Evolutionary conservation across 2,329 filamentous ascomycete species (phyloP).

Genomic region (Mollisia scopiformis): DNA sequence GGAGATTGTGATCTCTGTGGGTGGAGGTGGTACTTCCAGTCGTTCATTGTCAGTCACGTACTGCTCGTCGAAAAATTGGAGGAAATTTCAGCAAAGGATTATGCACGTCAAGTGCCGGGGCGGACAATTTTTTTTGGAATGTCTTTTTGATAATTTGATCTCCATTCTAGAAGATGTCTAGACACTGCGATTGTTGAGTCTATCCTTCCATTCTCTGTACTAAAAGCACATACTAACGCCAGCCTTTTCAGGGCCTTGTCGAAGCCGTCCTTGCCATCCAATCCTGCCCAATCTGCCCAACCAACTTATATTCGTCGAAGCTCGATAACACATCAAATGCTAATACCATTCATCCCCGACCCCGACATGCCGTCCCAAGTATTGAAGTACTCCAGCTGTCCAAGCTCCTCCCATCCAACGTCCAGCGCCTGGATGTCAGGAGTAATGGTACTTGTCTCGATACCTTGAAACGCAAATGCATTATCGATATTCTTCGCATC

Average conservation of each 20-base stretch:
- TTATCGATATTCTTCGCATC: background rate
- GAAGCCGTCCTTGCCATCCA: background rate
- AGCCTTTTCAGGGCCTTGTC: background rate
- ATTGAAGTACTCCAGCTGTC: conserved; percentile 10
- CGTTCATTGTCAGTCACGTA: no score
- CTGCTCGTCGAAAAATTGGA: no score
- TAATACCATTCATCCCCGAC: conserved; percentile 3
- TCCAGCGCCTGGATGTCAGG: background rate
- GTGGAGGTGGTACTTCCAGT: no score
- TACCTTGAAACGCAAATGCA: background rate
- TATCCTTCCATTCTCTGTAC: background rate
- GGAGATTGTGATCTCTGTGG: no score
- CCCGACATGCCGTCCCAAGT: conserved; percentile 7
- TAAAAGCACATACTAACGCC: background rate
- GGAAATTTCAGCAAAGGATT: no score
- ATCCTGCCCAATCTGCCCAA: background rate
- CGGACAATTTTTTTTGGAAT: background rate
- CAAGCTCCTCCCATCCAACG: conserved; percentile 10
- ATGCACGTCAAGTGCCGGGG: background rate
- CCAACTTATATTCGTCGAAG: background rate
- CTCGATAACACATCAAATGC: background rate
- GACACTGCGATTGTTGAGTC: background rate
- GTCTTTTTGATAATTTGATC: background rate
- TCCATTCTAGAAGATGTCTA: background rate
- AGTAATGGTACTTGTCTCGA: background rate